phyloP scores from a whole-genome alignment of 345 rosid genomes.

The Arabis alpina region DNA sequence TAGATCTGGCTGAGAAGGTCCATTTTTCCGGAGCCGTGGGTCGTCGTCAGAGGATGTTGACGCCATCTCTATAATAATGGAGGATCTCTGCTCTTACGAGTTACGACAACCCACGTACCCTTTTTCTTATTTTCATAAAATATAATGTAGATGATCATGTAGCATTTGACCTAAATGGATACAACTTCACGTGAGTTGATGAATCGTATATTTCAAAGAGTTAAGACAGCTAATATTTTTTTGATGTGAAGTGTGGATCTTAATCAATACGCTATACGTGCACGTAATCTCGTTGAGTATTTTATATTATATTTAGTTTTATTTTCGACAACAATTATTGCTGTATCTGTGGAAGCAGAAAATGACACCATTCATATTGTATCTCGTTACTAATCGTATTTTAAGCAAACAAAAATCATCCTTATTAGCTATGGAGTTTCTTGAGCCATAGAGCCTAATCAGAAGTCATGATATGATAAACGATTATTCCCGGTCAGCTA shows the following conservation, averaged over 20 bases:
- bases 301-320: constrained; percentile 5
- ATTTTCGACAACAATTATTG: constrained; percentile 30
- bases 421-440: background rate
- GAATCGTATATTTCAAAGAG: background rate
- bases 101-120: constrained; percentile 7
- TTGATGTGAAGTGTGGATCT: constrained; percentile 29
- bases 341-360: constrained; percentile 28
- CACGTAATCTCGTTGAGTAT: constrained; percentile 17
- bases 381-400: background rate
- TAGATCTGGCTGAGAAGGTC: too few relatives aligned
- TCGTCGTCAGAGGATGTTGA: constrained; percentile 22
- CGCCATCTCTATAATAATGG: constrained; percentile 15
- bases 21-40: background rate
- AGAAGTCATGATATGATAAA: too few relatives aligned
- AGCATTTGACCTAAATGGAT: background rate
- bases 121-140: background rate
- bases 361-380: constrained; percentile 24
- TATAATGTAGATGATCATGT: background rate
- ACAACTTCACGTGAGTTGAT: constrained; percentile 2
- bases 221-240: background rate
- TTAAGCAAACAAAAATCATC: background rate
- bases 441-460: background rate
- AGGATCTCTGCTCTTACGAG: background rate
- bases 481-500: too few relatives aligned
- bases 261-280: constrained; percentile 25